Evolutionary conservation across 2,329 filamentous ascomycete species (phyloP), one percentile per base, ranked within the genome.

Genomic region (Aspergillus unguis): DNA sequence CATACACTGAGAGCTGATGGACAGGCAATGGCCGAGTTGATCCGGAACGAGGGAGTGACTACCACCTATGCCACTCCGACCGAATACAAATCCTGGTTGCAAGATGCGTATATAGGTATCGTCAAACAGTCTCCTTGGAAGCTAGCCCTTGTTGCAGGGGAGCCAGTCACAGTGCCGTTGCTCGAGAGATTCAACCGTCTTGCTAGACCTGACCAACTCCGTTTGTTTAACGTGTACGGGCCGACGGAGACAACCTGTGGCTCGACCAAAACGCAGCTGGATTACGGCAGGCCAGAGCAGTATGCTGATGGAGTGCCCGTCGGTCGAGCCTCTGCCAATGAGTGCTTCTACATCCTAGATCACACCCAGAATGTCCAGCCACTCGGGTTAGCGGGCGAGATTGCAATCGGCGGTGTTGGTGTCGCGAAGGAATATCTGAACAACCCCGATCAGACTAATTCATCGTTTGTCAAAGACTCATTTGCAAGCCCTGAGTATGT

Each of bases 1-100:
- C 5, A 32, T 1, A 37, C 49, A 8, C 41, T 25, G 3, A 56
- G 62, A 6, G 48, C 57, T 5, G 58, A 64, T 50, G 53, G 62
- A 2, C 40, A 58, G 5, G 58, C 59, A 10, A 44, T 64, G 3
- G 46, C 62, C 3, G 36, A 26, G 2, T 42, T 64, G 11, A 61
- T 65, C 6, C 32, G 28, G 9, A 41, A 53, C 0, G 53, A 63
- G 17, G 48, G 53, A 2, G 56, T 65, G 7, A 63, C 62, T 3
- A 52, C 31, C 17, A 57, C 57, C 5, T 33, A 57, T 8, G n/a
- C 11, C 45, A 1, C 57, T 8, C 35, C 23, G 5, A 6, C 26
- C 25, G 35, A 47, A 27, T 47, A 47, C 27, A 9, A 25, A 2
- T n/a, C 28, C 7, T 38, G 33, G 44, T 7, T 47, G 4, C 44